Conservation (phyloP, 176 grass and related monocot genomes). For the Chloris gayana region DNA sequence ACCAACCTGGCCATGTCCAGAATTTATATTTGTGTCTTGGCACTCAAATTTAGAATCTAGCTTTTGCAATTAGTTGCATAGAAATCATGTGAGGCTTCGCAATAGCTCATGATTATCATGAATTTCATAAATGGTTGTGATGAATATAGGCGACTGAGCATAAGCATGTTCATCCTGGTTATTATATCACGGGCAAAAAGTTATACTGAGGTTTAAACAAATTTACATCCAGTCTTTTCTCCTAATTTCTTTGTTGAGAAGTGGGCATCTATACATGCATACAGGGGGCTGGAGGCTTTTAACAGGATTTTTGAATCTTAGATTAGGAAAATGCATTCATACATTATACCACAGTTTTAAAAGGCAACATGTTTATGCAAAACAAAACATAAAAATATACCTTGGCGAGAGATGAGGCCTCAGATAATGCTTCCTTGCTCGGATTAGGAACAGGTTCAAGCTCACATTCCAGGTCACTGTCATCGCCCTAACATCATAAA, state of each 20-base stretch:
- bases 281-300: background rate
- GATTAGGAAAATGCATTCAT: slow-evolving; percentile 9
- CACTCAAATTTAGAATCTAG: slow-evolving; percentile 13
- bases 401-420: slow-evolving; percentile 70
- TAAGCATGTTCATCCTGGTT: slow-evolving; percentile 10
- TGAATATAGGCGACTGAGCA: background rate
- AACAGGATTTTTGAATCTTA: slow-evolving; percentile 13
- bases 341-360: background rate
- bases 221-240: background rate
- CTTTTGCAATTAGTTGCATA: slow-evolving; percentile 1
- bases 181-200: background rate
- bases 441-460: slow-evolving; percentile 64
- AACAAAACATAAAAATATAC: slow-evolving; percentile 40
- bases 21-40: background rate
- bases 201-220: background rate
- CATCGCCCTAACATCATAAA: slow-evolving; percentile 65
- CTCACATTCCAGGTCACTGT: slow-evolving; percentile 90
- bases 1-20: background rate
- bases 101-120: too few species aligned
- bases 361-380: background rate
- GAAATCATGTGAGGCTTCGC: background rate
- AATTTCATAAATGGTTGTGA: background rate
- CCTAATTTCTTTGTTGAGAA: background rate
- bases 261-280: background rate
- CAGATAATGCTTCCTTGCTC: slow-evolving; percentile 49